Conservation (phyloP, 495 filamentous ascomycete species). For the Penicillium riverlandense region DNA sequence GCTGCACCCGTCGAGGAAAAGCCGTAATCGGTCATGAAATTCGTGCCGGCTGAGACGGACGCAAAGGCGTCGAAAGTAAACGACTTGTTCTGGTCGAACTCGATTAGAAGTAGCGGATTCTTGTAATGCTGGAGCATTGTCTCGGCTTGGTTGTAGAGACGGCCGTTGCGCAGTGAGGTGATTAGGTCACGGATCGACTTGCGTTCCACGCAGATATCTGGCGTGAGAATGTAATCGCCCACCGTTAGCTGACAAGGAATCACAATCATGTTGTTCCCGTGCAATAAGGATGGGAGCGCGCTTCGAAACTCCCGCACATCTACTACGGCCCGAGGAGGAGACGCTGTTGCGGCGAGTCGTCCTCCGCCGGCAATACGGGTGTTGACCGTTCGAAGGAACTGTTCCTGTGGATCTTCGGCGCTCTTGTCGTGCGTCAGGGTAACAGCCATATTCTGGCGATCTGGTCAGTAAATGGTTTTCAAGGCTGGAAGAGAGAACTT, state of each 20-base stretch:
- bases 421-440: conserved; percentile 70
- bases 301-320: conserved; percentile 95
- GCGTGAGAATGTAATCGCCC: conserved; percentile 90
- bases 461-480: not conserved
- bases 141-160: conserved; percentile 87
- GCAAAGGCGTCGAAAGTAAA: conserved; percentile 94
- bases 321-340: conserved; percentile 89
- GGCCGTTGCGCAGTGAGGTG: conserved; percentile 80
- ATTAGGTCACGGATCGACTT: conserved; percentile 91
- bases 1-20: conserved; percentile 56
- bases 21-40: conserved; percentile 49
- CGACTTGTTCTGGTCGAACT: conserved; percentile 95
- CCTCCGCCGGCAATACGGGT: conserved; percentile 95
- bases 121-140: conserved; percentile 92
- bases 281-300: conserved; percentile 82
- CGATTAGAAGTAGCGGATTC: conserved; percentile 84
- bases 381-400: conserved; percentile 91
- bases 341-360: conserved; percentile 74
- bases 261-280: conserved; percentile 76
- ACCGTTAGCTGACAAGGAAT: conserved; percentile 94
- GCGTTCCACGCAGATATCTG: conserved; percentile 85
- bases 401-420: conserved; percentile 79
- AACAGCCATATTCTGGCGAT: conserved; percentile 66
- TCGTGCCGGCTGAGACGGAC: conserved; percentile 26
- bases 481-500: conserved; percentile 7